Percentiles rank a stretch among this genome's conserved stretches.
phyloP scores from a whole-genome alignment of 2,329 filamentous ascomycete species.

The Diplodia mutila region DNA sequence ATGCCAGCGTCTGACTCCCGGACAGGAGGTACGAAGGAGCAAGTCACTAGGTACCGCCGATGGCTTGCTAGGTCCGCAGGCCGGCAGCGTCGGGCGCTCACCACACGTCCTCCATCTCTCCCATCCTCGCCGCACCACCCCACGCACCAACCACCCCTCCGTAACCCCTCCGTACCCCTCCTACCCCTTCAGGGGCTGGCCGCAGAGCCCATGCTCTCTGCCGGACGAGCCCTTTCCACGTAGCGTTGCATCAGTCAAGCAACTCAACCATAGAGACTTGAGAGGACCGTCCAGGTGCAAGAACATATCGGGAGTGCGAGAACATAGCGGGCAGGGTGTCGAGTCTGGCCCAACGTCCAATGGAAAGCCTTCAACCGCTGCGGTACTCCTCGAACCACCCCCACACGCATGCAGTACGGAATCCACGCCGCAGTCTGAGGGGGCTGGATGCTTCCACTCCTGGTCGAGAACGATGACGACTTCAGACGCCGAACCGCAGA shows the following conservation, averaged over 20 bases:
- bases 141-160: slow-evolving; percentile 1
- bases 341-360: neutral
- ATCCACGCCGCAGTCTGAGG: neutral
- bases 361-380: neutral
- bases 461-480: neutral
- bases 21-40: slow-evolving; percentile 4
- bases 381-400: neutral
- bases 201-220: neutral
- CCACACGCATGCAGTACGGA: neutral
- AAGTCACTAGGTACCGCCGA: slow-evolving; percentile 9
- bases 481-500: neutral
- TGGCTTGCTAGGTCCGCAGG: neutral
- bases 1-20: neutral
- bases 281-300: neutral
- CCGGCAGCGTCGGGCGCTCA: neutral
- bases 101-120: neutral
- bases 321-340: neutral
- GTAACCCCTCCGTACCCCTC: neutral
- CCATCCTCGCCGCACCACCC: neutral
- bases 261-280: neutral
- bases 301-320: neutral
- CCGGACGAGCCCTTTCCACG: neutral
- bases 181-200: neutral
- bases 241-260: neutral
- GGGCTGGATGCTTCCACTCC: neutral